Conservation (phyloP, 345 rosid genomes). For the Corymbia maculata region DNA sequence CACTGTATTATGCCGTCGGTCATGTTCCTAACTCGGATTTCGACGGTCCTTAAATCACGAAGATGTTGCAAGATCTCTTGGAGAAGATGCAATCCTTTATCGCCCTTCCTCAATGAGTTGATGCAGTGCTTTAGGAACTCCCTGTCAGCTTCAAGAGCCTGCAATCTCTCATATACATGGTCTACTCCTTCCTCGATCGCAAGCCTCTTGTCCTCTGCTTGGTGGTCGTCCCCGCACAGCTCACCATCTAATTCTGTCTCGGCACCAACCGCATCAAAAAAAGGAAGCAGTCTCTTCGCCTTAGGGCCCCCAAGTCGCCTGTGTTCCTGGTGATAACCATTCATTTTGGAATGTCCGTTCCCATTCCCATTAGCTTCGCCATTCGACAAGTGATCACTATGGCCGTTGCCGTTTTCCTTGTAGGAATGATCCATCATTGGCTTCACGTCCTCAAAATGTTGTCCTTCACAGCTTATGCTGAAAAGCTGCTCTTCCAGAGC, state of each 20-base stretch:
- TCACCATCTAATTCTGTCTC: constrained; percentile 27
- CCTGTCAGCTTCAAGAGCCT: constrained; percentile 85
- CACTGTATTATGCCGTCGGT: constrained; percentile 19
- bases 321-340: constrained; percentile 33
- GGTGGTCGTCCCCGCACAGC: constrained; percentile 11
- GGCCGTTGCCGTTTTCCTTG: constrained; percentile 36
- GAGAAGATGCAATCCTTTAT: constrained; percentile 73
- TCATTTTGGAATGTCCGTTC: constrained; percentile 48
- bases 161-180: constrained; percentile 77
- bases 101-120: constrained; percentile 83
- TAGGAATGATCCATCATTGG: constrained; percentile 9
- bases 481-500: constrained; percentile 79
- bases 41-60: constrained; percentile 63
- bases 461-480: constrained; percentile 34
- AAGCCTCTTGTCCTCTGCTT: constrained; percentile 15
- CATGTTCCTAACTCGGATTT: constrained; percentile 30
- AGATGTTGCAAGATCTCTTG: constrained; percentile 83
- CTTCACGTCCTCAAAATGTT: constrained; percentile 34
- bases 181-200: constrained; percentile 71
- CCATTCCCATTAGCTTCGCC: constrained; percentile 30
- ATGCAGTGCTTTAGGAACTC: constrained; percentile 85
- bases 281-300: constrained; percentile 87
- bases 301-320: constrained; percentile 25
- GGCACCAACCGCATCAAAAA: constrained; percentile 58
- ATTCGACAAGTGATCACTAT: constrained; percentile 6